Conservation (phyloP, 2,329 filamentous ascomycete genomes). For the Grosmannia clavigera region DNA sequence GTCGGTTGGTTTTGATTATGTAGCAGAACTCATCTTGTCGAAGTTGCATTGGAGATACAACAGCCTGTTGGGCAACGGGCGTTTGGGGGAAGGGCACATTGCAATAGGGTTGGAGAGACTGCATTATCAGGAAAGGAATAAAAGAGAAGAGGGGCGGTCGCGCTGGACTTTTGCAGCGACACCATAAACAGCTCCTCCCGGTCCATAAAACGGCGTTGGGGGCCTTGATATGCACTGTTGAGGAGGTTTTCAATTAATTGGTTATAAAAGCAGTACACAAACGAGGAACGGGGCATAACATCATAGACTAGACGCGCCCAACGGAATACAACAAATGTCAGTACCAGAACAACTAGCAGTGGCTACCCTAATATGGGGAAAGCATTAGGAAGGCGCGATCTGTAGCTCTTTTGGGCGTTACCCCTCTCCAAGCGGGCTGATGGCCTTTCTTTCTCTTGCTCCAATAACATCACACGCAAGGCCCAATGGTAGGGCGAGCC, state of each 20-base stretch:
- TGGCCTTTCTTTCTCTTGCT: neutral
- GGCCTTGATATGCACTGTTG: neutral
- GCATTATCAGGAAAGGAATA: neutral
- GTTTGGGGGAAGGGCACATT: neutral
- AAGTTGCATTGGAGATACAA: neutral
- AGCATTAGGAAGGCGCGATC: neutral
- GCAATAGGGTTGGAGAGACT: neutral
- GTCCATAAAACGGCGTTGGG: neutral
- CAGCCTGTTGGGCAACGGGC: neutral
- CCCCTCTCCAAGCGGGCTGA: neutral
- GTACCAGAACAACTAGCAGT: neutral
- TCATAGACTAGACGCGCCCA: neutral
- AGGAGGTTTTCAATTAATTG: neutral
- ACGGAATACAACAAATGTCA: neutral
- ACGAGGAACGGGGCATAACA: neutral
- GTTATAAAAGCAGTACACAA: neutral
- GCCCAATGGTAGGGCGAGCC: neutral
- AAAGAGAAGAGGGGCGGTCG: neutral
- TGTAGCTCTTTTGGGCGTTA: neutral
- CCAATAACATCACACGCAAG: neutral
- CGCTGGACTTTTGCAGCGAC: neutral
- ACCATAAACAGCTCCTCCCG: neutral
- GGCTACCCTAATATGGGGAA: neutral
- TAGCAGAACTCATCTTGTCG: neutral
- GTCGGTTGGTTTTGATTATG: neutral